Conservation (phyloP, 805 yeast genomes). For the Yamadazyma endophytica region DNA sequence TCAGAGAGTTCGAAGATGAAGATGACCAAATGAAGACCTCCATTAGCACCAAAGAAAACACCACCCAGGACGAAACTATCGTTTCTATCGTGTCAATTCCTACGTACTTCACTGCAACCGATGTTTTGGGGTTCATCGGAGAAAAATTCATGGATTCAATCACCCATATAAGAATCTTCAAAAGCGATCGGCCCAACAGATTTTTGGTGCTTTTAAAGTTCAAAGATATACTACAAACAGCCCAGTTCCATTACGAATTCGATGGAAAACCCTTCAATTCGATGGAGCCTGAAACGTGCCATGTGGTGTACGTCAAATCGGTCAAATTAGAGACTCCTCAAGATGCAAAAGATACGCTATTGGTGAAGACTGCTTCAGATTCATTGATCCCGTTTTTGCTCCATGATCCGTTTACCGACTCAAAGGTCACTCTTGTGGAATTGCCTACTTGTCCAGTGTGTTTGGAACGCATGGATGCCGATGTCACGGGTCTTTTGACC, state of each 20-base stretch:
- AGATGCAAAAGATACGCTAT: constrained; percentile 7
- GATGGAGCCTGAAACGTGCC: constrained; percentile 86
- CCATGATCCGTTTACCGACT: constrained; percentile 65
- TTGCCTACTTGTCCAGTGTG: constrained; percentile 94
- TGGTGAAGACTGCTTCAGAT: constrained; percentile 13
- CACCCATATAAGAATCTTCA: constrained; percentile 69
- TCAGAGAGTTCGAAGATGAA: constrained; percentile 45
- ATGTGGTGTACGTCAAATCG: constrained; percentile 64
- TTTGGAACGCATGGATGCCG: constrained; percentile 80
- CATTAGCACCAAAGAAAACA: constrained; percentile 16
- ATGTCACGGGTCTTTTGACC: constrained; percentile 74
- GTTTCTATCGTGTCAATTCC: constrained; percentile 84
- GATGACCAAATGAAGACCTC: not conserved
- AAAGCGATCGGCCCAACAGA: constrained; percentile 62
- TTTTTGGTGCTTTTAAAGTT: constrained; percentile 79
- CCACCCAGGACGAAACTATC: constrained; percentile 50
- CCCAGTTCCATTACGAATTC: constrained; percentile 58
- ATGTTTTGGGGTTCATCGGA: constrained; percentile 76
- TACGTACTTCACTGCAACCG: constrained; percentile 80
- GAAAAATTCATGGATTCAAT: constrained; percentile 50
- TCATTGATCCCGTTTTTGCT: constrained; percentile 59
- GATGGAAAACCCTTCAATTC: constrained; percentile 77
- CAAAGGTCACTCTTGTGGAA: constrained; percentile 37
- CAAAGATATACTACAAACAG: constrained; percentile 49
- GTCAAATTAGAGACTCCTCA: constrained; percentile 36